Evolutionary conservation across 306 rosid species (phyloP), one percentile per base, ranked within the genome.

Genomic region (Inga leiocalycina): DNA sequence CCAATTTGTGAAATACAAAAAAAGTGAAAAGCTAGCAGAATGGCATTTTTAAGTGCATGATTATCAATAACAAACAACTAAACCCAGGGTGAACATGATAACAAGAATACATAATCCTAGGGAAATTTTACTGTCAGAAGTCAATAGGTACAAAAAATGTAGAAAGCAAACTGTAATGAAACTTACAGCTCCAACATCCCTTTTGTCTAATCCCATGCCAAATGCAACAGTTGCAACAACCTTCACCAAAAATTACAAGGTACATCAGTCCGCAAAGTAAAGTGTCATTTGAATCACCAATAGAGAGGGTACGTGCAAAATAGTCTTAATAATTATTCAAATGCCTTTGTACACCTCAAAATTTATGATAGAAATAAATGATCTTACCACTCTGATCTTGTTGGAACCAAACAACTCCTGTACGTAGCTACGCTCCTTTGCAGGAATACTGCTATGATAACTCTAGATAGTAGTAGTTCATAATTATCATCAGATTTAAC

Each of bases 161-260:
- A 80, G 79, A 51, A 93, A 88, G 77, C 64, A 78, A 62, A 66
- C 27, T 59, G 46, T 85, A 61, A 73, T 48, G 52, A 85, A 85
- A 75, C 98, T 92, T 90, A 96, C 99, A 87, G 98, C 94, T 75
- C 98, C 97, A 82, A 96, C 95, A 74, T 92, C 99, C 62, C 92
- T 89, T 90, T 96, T 96, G 88, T 96, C 94, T 56, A 96, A 91
- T 80, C 99, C 99, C 99, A 96, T 96, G 85, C 99, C 99, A 85
- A 96, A 96, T 61, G 99, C 98, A 87, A 96, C 97, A 76, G 99
- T 96, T 83, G 99, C 99, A 82, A 96, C 98, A 83, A 96, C 97
- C 98, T 93, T 83, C 82, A 74, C 77, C 59, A 61, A 85, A 85
- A 85, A 71, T 32, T 61, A 79, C 77, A 64, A 85, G 82, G 66